Conservation (phyloP, 768 basidiomycete species). For the Nevesoporus exiguus region DNA sequence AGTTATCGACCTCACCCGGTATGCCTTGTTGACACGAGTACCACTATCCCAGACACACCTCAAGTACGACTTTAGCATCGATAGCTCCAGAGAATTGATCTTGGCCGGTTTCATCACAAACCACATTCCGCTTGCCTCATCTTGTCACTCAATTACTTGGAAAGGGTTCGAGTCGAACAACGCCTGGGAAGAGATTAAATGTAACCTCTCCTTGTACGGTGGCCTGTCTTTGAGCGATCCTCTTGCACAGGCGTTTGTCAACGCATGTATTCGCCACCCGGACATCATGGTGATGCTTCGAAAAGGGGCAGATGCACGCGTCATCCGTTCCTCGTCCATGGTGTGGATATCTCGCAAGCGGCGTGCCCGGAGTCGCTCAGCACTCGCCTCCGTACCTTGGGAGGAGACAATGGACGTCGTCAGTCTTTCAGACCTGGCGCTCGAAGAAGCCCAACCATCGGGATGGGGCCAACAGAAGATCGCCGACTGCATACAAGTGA, state of each 20-base stretch:
- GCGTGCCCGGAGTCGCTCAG: conserved; percentile 25
- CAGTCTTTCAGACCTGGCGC: conserved; percentile 19
- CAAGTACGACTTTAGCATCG: conserved; percentile 24
- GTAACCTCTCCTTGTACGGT: conserved; percentile 16
- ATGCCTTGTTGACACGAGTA: conserved; percentile 18
- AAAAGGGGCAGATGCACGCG: conserved; percentile 25
- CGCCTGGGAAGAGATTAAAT: conserved; percentile 26
- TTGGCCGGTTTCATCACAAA: conserved; percentile 32
- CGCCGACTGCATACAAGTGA: conserved; percentile 30
- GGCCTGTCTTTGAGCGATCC: conserved; percentile 29
- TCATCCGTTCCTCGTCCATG: conserved; percentile 23
- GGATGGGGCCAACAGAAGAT: conserved; percentile 15
- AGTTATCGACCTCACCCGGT: conserved; percentile 31
- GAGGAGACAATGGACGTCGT: conserved; percentile 15
- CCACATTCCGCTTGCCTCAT: conserved; percentile 20
- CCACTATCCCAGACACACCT: conserved; percentile 1
- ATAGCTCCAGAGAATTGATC: conserved; percentile 25
- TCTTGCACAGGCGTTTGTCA: conserved; percentile 28
- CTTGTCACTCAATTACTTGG: conserved; percentile 24
- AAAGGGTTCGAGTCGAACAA: conserved; percentile 8
- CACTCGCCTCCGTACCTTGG: conserved; percentile 25
- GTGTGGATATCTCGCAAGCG: conserved; percentile 31
- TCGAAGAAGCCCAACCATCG: conserved; percentile 25
- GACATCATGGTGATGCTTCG: conserved; percentile 32
- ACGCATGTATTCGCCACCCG: conserved; percentile 31